Evolutionary conservation across 345 rosid genomes (phyloP), one percentile per base, ranked within the genome.

Genomic region (Populus alba): DNA sequence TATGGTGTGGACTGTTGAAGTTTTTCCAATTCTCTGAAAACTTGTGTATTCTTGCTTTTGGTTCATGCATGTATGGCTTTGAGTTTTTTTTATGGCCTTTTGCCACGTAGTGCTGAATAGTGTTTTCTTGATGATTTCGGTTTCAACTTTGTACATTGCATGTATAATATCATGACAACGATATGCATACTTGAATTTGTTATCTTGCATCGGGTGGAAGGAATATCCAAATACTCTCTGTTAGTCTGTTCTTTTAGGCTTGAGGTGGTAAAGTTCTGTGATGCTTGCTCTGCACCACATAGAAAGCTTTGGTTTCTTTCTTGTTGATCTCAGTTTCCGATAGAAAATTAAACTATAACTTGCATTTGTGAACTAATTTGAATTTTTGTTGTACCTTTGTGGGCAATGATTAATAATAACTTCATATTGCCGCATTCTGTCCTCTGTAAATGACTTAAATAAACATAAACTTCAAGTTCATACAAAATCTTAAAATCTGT

Each of bases 51-150:
- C 17, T 69, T 45, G 33, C 25, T 37, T n/a, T 31, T 55, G 67
- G 43, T 35, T 55, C 67, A 31, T 71, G 71, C 79, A 78, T 72
- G 59, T 33, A 33, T 51, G 7, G 25, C n/a, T 23, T 71, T 31
- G 57, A 31, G 72, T 68, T 15, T 27, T 33, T 33, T 2, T 17
- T 51, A 39, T 49, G 51, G 37, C 16, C 18, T 29, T 41, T 70
- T 11, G 25, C 8, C 71, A 38, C 47, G 47, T 68, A 68, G 25
- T 69, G 7, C 6, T 10, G 55, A 11, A 38, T 23, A 59, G 55
- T 11, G 9, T 41, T 31, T 43, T 57, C 13, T 59, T 39, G 11
- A 31, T 33, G 35, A 70, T 70, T 57, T 27, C 31, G 20, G 41
- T 43, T 69, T 49, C 17, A 39, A 17, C 7, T 29, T 13, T n/a